Evolutionary conservation across 2,329 filamentous ascomycete genomes (phyloP).

Genomic region (Exserohilum turcica): DNA sequence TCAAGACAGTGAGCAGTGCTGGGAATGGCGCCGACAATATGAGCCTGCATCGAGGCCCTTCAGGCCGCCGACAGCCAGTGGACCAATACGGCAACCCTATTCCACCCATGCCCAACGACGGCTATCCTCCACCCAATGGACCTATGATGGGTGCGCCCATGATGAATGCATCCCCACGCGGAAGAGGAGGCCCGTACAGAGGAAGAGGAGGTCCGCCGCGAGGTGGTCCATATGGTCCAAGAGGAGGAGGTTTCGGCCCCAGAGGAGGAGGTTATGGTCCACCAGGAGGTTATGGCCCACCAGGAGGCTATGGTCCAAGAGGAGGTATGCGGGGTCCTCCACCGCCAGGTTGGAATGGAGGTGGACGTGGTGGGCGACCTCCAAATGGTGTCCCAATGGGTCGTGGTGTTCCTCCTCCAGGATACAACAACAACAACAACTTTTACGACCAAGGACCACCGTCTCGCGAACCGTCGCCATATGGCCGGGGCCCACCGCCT

Average conservation of each 20-base stretch:
- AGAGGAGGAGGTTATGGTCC: slow-evolving; percentile 33
- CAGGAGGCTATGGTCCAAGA: slow-evolving; percentile 32
- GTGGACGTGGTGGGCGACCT: slow-evolving; percentile 42
- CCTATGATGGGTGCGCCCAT: slow-evolving; percentile 17
- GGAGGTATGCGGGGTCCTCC: slow-evolving; percentile 49
- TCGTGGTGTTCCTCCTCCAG: slow-evolving; percentile 51
- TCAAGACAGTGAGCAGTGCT: slow-evolving; percentile 59
- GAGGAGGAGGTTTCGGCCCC: slow-evolving; percentile 46
- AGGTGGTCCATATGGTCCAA: slow-evolving; percentile 42
- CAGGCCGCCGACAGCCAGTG: slow-evolving; percentile 49
- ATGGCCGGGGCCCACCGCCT: slow-evolving; percentile 63
- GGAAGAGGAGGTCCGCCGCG: slow-evolving; percentile 49
- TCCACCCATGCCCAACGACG: slow-evolving; percentile 51
- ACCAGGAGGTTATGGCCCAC: background rate
- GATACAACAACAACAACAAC: slow-evolving; percentile 49
- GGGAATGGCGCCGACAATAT: slow-evolving; percentile 49
- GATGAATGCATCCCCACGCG: slow-evolving; percentile 42
- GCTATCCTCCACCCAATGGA: slow-evolving; percentile 37
- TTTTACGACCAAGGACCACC: slow-evolving; percentile 47
- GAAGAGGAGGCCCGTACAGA: slow-evolving; percentile 51
- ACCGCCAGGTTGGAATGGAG: slow-evolving; percentile 49
- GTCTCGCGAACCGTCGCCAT: slow-evolving; percentile 45
- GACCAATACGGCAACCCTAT: slow-evolving; percentile 71
- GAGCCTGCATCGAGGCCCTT: slow-evolving; percentile 44
- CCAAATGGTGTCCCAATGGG: slow-evolving; percentile 47